A percentile compares a stretch with the other conserved stretches of the same genome.
phyloP scores from a whole-genome alignment of 352 stramenopile species.

The Thalassiosira sp. region DNA sequence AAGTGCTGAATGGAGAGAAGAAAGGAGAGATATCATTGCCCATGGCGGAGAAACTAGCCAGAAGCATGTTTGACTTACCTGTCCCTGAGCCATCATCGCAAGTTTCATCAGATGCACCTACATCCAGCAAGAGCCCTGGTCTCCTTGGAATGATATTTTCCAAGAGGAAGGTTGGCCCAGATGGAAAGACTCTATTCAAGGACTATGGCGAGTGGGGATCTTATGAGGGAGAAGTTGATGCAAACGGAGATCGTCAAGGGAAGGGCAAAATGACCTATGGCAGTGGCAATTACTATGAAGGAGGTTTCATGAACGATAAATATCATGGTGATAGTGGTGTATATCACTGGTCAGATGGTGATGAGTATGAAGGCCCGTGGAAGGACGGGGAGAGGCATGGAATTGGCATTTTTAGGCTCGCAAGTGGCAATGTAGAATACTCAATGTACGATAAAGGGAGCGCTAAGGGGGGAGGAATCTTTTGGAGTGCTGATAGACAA shows the following conservation, averaged over 20 bases:
- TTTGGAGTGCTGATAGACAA: constrained; percentile 33
- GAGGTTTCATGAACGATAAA: constrained; percentile 36
- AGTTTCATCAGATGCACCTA: background rate
- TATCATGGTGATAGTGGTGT: constrained; percentile 26
- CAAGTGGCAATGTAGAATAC: constrained; percentile 29
- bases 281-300: constrained; percentile 24
- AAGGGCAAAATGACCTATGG: constrained; percentile 44
- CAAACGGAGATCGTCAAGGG: constrained; percentile 9
- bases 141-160: constrained; percentile 15
- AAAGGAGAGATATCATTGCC: constrained; percentile 18
- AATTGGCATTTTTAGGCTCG: constrained; percentile 21
- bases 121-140: background rate
- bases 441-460: constrained; percentile 27
- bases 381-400: constrained; percentile 39
- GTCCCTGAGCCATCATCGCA: constrained; percentile 17
- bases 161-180: constrained; percentile 5
- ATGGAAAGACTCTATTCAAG: constrained; percentile 23
- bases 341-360: constrained; percentile 34
- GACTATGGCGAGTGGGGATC: constrained; percentile 26
- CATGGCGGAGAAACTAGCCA: constrained; percentile 20
- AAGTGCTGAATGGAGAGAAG: constrained; percentile 15
- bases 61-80: constrained; percentile 20
- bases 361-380: constrained; percentile 38
- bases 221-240: constrained; percentile 26
- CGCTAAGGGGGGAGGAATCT: constrained; percentile 21